phyloP scores from a whole-genome alignment of 345 rosid species.

The Cardamine occulta region DNA sequence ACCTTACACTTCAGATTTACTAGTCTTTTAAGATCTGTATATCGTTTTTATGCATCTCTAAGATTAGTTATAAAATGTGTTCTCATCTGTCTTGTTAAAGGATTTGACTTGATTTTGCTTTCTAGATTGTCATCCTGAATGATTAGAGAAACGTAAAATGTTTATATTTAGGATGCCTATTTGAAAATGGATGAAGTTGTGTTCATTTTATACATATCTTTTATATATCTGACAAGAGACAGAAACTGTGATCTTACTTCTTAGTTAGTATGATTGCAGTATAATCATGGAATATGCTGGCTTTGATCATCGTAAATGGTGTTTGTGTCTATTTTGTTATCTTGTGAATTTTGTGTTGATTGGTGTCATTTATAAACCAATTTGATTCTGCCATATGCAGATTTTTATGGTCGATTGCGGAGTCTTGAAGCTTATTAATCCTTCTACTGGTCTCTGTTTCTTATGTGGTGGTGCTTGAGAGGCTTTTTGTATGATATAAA shows the following conservation, averaged over 20 bases:
- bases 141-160: not conserved
- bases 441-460: conserved; percentile 24
- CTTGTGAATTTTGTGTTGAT: not conserved
- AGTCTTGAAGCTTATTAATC: conserved; percentile 12
- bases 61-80: not conserved
- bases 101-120: conserved; percentile 17
- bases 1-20: conserved; percentile 21
- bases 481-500: conserved; percentile 28
- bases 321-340: not conserved
- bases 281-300: not conserved
- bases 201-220: not conserved
- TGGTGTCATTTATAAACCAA: conserved; percentile 3
- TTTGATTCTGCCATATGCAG: conserved; percentile 23
- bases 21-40: conserved; percentile 9
- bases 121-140: not conserved
- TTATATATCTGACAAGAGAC: not conserved
- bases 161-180: not conserved
- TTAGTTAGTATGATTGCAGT: not conserved
- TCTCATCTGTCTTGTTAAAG: not conserved
- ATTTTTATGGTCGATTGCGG: not conserved
- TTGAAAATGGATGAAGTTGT: not conserved
- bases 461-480: conserved; percentile 43
- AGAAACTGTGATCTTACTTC: not conserved
- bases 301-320: too few species aligned
- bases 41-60: not conserved